Evolutionary conservation across 106 monocot genomes (phyloP), one percentile per base, ranked within the genome.

Genomic region (Phalaenopsis aphrodite): DNA sequence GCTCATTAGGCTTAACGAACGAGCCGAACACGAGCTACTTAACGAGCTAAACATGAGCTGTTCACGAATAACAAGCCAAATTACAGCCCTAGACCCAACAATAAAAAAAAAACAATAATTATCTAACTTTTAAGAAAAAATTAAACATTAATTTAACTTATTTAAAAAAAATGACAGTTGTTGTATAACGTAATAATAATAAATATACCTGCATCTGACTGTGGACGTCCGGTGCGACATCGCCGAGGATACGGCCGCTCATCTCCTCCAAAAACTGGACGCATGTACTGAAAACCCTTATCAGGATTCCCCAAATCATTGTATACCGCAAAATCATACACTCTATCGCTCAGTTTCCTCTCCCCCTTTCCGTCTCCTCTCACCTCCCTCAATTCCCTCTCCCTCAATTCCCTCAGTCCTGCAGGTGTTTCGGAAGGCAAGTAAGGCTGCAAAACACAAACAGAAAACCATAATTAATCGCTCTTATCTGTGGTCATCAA

Each of bases 281-380:
- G 78, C 5, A 72, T 82, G 48, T 71, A 72, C 8, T 83, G 81
- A 4, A 45, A 24, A 2, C 90, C 92, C 42, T 88, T 92, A 47
- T 92, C 93, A 0, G 94, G 91, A 75, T 93, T 87, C 16, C 94
- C 98, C 75, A 99, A 75, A 58, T 94, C 92, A 67, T 92, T 90
- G 48, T 91, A 91, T 0, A 78, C 68, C 5, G 82, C 94, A 18
- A 91, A 95, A 77, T 94, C 92, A 73, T 91, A 92, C 4, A 92
- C 77, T 37, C 92, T 69, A 67, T 95, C 92, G 2, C 86, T 38
- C 38, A 81, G 48, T 57, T 82, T 85, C 46, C 96, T 80, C 79
- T 88, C 91, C 3, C 93, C 96, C 8, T 58, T 81, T 6, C 88
- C 92, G 42, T 94, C 88, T 14, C 96, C 96, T 48, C 96, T 81